Percentiles rank a stretch among this genome's conserved stretches.
Evolutionary conservation across 805 yeast species (phyloP).

Genomic region (Hanseniaspora meyeri): DNA sequence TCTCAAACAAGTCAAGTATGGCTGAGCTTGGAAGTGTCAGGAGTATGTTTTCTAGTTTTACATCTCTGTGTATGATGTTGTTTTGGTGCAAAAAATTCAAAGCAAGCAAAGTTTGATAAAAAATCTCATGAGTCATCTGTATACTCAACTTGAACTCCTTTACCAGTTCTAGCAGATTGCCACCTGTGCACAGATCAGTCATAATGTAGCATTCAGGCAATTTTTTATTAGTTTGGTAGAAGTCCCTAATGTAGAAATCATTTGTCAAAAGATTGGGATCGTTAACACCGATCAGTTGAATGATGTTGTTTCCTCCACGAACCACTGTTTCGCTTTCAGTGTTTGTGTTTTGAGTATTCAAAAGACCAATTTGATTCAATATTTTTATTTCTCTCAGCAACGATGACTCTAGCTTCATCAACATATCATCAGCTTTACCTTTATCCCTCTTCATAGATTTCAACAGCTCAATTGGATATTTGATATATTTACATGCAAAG

Average conservation of each 20-base stretch:
- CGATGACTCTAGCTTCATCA: constrained; percentile 47
- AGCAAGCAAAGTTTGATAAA: constrained; percentile 59
- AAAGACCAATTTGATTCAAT: constrained; percentile 32
- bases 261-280: constrained; percentile 21
- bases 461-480: constrained; percentile 26
- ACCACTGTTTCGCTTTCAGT: too few species aligned
- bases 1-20: constrained; percentile 19
- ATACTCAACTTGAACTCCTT: constrained; percentile 36
- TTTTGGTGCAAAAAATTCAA: constrained; percentile 57
- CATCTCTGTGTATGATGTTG: constrained; percentile 74
- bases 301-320: constrained; percentile 51
- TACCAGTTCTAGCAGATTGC: constrained; percentile 65
- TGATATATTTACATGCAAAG: constrained; percentile 64
- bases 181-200: constrained; percentile 70
- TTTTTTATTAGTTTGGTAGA: constrained; percentile 16
- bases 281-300: constrained; percentile 42
- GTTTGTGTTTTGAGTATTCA: not conserved
- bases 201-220: constrained; percentile 38
- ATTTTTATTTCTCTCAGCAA: constrained; percentile 64
- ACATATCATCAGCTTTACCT: constrained; percentile 30
- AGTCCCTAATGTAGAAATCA: constrained; percentile 19
- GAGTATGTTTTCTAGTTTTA: constrained; percentile 78
- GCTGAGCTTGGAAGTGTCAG: constrained; percentile 32
- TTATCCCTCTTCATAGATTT: constrained; percentile 18
- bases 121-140: constrained; percentile 44